Percentiles rank a stretch among this genome's conserved stretches.
These are phyloP conservation scores for Plasmodium knowlesi DNA, from an alignment of 169 alveolate genomes.

Conservation along the genomic window DNA sequence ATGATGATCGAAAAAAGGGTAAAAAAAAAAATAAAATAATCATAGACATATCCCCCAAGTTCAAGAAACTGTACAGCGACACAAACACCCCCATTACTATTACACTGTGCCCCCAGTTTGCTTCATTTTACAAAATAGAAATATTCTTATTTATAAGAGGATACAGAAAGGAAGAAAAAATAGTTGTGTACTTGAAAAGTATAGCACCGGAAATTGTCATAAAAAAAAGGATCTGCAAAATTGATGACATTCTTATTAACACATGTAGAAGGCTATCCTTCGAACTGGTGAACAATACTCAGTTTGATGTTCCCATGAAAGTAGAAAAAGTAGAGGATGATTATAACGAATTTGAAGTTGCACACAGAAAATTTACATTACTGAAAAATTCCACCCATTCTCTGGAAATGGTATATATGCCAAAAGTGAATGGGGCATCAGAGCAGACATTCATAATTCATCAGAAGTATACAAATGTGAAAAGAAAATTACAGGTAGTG, in stretches of 20 bases:
- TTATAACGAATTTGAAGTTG: conserved; percentile 41
- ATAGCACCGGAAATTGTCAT: conserved; percentile 60
- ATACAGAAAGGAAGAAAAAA: conserved; percentile 46
- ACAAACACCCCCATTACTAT: conserved; percentile 27
- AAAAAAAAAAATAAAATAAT: not conserved
- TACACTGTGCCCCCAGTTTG: conserved; percentile 28
- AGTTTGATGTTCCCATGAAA: conserved; percentile 5
- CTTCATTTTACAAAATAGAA: conserved; percentile 61
- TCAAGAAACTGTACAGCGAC: conserved; percentile 26
- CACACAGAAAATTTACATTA: not conserved
- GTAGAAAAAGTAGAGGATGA: conserved; percentile 49
- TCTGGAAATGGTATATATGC: conserved; percentile 21
- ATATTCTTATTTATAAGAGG: conserved; percentile 59
- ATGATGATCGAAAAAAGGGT: not conserved
- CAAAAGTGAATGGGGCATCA: conserved; percentile 17
- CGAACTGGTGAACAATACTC: conserved; percentile 31
- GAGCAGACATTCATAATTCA: conserved; percentile 51
- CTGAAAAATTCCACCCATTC: conserved; percentile 14
- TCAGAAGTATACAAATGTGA: conserved; percentile 61
- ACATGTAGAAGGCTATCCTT: conserved; percentile 21
- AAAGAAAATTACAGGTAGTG: conserved; percentile 3
- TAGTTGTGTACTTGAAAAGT: conserved; percentile 49
- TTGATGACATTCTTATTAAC: conserved; percentile 41
- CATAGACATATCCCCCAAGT: conserved; percentile 34
- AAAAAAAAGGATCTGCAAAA: not conserved